Evolutionary conservation across 2,329 filamentous ascomycete genomes (phyloP).

Genomic region (Seiridium cupressi): DNA sequence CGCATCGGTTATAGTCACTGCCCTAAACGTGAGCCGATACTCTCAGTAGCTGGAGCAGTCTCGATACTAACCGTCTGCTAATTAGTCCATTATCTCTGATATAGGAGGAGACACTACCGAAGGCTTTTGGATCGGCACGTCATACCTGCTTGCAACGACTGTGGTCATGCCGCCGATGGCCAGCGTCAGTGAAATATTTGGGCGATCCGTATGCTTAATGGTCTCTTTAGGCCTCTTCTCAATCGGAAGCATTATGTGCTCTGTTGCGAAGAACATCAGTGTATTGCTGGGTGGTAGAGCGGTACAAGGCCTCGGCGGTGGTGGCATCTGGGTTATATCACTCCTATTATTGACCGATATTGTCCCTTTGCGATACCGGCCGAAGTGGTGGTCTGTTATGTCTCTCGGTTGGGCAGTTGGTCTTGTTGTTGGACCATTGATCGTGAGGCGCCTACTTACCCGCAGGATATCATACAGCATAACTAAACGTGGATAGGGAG

Average conservation of each 20-base stretch:
- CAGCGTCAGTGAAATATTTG: slow-evolving; percentile 11
- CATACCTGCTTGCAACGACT: slow-evolving; percentile 10
- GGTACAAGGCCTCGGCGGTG: slow-evolving; percentile 39
- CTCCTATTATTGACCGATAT: slow-evolving; percentile 38
- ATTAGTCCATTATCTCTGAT: slow-evolving; percentile 8
- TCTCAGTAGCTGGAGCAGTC: background rate
- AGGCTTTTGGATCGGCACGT: slow-evolving; percentile 12
- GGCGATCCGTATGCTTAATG: slow-evolving; percentile 6
- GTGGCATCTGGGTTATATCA: slow-evolving; percentile 16
- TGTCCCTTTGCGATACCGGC: slow-evolving; percentile 43
- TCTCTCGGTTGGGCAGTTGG: slow-evolving; percentile 6
- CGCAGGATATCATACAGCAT: slow-evolving; percentile 26
- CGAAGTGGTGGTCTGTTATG: slow-evolving; percentile 28
- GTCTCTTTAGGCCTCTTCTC: slow-evolving; percentile 6
- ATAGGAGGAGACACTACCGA: slow-evolving; percentile 9
- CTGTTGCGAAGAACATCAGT: slow-evolving; percentile 11
- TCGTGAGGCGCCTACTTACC: slow-evolving; percentile 18
- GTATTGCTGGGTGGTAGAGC: slow-evolving; percentile 42
- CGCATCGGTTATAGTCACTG: slow-evolving; percentile 12
- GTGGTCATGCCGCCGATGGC: slow-evolving; percentile 11
- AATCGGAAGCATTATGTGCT: slow-evolving; percentile 9
- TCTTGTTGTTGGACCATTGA: slow-evolving; percentile 6
- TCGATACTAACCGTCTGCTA: background rate
- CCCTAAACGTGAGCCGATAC: slow-evolving; percentile 7
- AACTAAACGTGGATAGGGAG: slow-evolving; percentile 29